Base-by-base conservation (phyloP, 805 yeast species). In the Metschnikowia lachancei region DNA sequence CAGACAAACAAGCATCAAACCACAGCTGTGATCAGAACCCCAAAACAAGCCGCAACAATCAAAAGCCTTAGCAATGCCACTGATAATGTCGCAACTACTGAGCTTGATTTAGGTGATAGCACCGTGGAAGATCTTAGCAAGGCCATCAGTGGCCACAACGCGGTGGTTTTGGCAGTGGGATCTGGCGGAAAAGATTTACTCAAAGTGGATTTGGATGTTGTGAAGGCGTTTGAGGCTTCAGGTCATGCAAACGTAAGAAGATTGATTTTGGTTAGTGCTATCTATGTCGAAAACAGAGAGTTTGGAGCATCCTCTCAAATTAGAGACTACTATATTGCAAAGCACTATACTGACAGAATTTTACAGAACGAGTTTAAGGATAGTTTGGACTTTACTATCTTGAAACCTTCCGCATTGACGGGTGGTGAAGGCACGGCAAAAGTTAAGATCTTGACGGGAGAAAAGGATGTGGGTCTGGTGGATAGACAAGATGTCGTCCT, bases 81-180 rank as follows among this genome's bases (percentile, higher is more conserved):
- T 3, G n/a, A 45, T 7, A 50, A 56, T n/a, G 41, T 62, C 13
- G 55, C 65, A 10, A 66, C 77, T 4, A 54, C 64, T 11, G 61
- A 69, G 11, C 69, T 77, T 19, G 64, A 71, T 31, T 59, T 77
- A 39, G 70, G 70, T 30, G 66, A 67, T 7, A 58, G 69, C 1
- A 52, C 64, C 2, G 66, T 67, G 2, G 54, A 50, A 1, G 62
- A 68, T 3, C 58, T 81, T 28, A 62, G 70, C 0, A 50, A 57
- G 2, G 65, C 63, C 0, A 56, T 82, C 30, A 59, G 63, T 35
- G 83, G 80, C 3, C 70, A 67, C 31, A 80, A 78, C 53, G 80
- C 81, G 8, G 79, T 82, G 4, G 78, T 82, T 0, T 79, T 81
- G 66, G 64, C 77, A 33, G 86, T 84, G 0, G 87, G 87, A 8